A percentile compares a stretch with the other conserved stretches of the same genome.
phyloP scores from a whole-genome alignment of 2,329 filamentous ascomycete species.

The Phaeophleospora eucalypticola region DNA sequence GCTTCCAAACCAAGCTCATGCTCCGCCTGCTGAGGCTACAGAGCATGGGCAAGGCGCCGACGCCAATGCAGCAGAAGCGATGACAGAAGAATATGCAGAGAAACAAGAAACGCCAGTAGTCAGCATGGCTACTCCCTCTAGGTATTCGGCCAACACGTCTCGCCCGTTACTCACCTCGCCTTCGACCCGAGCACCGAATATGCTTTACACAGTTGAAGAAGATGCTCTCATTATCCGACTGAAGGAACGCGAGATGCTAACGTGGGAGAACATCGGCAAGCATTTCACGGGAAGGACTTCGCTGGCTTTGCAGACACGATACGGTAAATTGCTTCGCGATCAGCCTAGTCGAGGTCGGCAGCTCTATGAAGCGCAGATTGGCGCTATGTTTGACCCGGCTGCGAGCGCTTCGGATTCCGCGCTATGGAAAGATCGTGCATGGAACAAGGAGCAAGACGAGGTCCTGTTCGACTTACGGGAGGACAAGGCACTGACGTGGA shows the following conservation, averaged over 20 bases:
- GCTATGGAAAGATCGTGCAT: conserved; percentile 16
- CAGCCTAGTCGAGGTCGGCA: conserved; percentile 7
- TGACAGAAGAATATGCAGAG: background rate
- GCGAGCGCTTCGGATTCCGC: background rate
- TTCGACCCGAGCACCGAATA: background rate
- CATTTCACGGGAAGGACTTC: conserved; percentile 23
- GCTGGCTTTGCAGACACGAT: background rate
- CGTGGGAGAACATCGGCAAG: conserved; percentile 35
- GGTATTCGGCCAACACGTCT: conserved; percentile 19
- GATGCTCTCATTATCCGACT: conserved; percentile 36
- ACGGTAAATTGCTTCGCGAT: background rate
- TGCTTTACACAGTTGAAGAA: conserved; percentile 12
- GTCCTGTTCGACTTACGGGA: conserved; percentile 34
- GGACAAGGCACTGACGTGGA: conserved; percentile 28
- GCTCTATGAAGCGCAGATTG: conserved; percentile 2
- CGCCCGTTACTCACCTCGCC: conserved; percentile 7
- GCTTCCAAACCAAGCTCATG: too few species aligned
- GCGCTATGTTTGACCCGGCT: background rate
- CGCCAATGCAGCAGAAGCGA: too few species aligned
- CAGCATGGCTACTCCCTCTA: background rate
- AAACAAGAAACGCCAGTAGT: background rate
- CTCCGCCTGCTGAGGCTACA: too few species aligned
- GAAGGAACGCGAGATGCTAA: conserved; percentile 36
- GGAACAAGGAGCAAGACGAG: conserved; percentile 33
- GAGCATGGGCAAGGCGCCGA: too few species aligned